Evolutionary conservation across 1,284 basidiomycete species (phyloP), one percentile per base, ranked within the genome.

Genomic region (Pseudozyma thailandica): DNA sequence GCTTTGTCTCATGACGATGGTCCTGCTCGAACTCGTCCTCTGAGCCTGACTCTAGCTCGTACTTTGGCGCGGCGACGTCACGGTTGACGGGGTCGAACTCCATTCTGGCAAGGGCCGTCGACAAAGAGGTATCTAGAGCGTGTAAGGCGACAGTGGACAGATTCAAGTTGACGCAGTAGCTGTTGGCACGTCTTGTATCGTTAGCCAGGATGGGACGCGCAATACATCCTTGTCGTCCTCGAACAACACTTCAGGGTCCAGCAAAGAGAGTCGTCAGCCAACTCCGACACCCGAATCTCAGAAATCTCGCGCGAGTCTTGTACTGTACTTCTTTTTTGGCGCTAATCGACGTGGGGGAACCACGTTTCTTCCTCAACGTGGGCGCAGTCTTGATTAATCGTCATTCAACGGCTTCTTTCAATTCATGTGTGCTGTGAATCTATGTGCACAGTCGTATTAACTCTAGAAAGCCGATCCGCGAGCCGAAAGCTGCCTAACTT

Each of bases 401-500:
- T n/a, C n/a, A n/a, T n/a, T n/a, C n/a, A n/a, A n/a, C n/a, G n/a
- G n/a, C n/a, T n/a, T n/a, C n/a, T n/a, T n/a, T n/a, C n/a, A n/a
- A n/a, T n/a, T n/a, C n/a, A n/a, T n/a, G n/a, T n/a, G n/a, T n/a
- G n/a, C n/a, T n/a, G n/a, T n/a, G n/a, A n/a, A n/a, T n/a, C n/a
- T n/a, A n/a, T n/a, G n/a, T n/a, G n/a, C n/a, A n/a, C n/a, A n/a
- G n/a, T n/a, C n/a, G 30, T 31, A 31, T 31, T 18, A n/a, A 28
- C 31, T 21, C 45, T 33, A 74, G 49, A 73, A 57, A 9, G 79
- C 80, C 2, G 79, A 69, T 12, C 75, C 76, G 6, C 64, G 53
- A 35, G 77, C 74, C 16, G 78, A 65, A 28, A 72, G 54, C 71
- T 82, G 79, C 23, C 80, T 41, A 4, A 64, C 52, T 56, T 82